Conservation (phyloP, 2,329 filamentous ascomycete species). For the Claviceps arundinis region DNA sequence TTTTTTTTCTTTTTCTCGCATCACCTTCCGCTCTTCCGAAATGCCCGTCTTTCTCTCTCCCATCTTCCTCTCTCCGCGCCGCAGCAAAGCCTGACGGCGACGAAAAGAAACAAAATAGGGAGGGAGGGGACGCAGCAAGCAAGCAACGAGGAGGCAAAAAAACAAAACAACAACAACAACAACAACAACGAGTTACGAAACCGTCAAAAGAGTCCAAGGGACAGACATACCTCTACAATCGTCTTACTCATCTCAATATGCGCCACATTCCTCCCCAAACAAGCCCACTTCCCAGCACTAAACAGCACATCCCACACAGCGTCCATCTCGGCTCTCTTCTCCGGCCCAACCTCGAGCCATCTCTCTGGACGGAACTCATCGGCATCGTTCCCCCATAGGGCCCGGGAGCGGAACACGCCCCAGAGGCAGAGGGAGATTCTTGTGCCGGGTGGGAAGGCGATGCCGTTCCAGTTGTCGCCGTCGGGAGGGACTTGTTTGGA, state of each 20-base stretch:
- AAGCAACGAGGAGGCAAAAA: not conserved
- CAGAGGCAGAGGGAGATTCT: constrained; percentile 18
- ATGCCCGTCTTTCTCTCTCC: not conserved
- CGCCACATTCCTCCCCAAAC: constrained; percentile 25
- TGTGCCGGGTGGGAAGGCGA: constrained; percentile 18
- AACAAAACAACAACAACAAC: not conserved
- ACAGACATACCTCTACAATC: constrained; percentile 25
- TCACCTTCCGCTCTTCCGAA: too few relatives aligned
- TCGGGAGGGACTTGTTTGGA: constrained; percentile 2
- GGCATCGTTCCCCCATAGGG: constrained; percentile 22
- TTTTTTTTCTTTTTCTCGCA: too few relatives aligned
- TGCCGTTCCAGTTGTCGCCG: constrained; percentile 7
- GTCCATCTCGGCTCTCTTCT: constrained; percentile 20
- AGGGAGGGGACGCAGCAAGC: not conserved
- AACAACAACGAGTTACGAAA: not conserved
- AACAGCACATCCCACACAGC: constrained; percentile 25
- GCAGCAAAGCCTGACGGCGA: too few relatives aligned
- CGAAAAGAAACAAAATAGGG: too few relatives aligned
- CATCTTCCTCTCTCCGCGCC: too few relatives aligned
- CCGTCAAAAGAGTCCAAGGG: not conserved
- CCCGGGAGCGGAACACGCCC: constrained; percentile 17
- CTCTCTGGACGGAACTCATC: constrained; percentile 21
- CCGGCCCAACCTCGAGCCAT: constrained; percentile 22
- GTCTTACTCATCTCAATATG: constrained; percentile 26
- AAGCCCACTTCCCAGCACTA: constrained; percentile 25